A percentile compares a stretch with the other conserved stretches of the same genome.
These are phyloP conservation scores for Ganoderma multipileum DNA, from an alignment of 1,284 basidiomycete genomes.

Conservation along the genomic window DNA sequence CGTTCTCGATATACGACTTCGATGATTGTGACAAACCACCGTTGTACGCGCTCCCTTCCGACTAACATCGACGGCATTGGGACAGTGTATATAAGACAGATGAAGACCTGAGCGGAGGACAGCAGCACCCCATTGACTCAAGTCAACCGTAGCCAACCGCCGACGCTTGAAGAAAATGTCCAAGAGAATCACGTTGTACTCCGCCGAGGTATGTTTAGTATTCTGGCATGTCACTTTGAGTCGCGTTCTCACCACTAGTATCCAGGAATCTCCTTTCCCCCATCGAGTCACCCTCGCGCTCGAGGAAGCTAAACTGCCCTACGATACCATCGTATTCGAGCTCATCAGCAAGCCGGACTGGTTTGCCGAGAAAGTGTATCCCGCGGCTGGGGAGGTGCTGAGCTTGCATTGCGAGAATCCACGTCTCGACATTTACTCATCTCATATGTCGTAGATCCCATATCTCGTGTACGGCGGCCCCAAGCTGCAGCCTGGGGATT, in stretches of 20 bases:
- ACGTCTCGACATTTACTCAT: not conserved
- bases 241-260: not conserved
- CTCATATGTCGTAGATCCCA: constrained; percentile 47
- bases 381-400: constrained; percentile 41
- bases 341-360: constrained; percentile 45
- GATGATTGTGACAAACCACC: not conserved
- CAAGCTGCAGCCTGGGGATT: constrained; percentile 50
- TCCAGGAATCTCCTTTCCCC: constrained; percentile 5
- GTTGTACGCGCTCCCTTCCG: not conserved
- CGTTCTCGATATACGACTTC: too few relatives aligned
- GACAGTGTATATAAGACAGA: not conserved
- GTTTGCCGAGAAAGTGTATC: constrained; percentile 41
- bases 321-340: constrained; percentile 28
- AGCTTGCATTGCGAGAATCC: too few relatives aligned
- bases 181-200: not conserved
- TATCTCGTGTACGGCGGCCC: constrained; percentile 66
- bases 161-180: not conserved
- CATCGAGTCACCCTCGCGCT: constrained; percentile 11
- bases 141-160: not conserved
- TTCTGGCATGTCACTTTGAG: not conserved
- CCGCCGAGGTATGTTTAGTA: not conserved
- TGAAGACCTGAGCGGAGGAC: not conserved
- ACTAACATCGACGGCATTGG: not conserved
- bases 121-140: not conserved
- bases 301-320: constrained; percentile 27